These are phyloP conservation scores for Physcia stellaris DNA, from an alignment of 495 filamentous ascomycete species.

Conservation along the genomic window DNA sequence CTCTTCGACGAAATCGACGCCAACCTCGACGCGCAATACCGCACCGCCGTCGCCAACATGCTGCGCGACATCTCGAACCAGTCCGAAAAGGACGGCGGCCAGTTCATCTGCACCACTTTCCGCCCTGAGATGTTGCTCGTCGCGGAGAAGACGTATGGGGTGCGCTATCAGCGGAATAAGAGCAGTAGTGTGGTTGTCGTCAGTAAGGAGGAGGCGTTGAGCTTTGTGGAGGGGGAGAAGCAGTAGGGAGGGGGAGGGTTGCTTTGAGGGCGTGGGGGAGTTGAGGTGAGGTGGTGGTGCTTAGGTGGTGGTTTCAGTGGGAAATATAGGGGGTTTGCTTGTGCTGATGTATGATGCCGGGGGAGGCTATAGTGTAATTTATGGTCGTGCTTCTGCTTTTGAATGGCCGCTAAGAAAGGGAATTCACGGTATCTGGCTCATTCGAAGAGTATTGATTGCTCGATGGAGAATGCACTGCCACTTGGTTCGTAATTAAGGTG, in stretches of 20 bases:
- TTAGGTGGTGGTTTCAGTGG: background rate
- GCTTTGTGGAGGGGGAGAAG: constrained; percentile 78
- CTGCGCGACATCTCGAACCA: constrained; percentile 59
- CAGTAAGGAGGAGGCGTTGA: constrained; percentile 69
- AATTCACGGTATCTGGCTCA: too few relatives aligned
- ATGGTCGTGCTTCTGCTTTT: too few relatives aligned
- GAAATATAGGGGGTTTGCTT: too few relatives aligned
- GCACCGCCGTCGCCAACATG: constrained; percentile 82
- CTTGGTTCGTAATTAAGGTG: too few relatives aligned
- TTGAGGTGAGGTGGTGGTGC: too few relatives aligned
- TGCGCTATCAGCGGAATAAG: constrained; percentile 73
- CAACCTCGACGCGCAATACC: constrained; percentile 93
- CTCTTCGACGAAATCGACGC: constrained; percentile 99
- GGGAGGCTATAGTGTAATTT: too few relatives aligned
- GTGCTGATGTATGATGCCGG: too few relatives aligned
- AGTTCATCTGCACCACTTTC: constrained; percentile 93
- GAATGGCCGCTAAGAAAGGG: too few relatives aligned
- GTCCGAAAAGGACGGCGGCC: constrained; percentile 22
- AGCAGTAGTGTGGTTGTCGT: constrained; percentile 86
- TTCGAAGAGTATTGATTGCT: too few relatives aligned
- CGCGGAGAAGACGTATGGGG: constrained; percentile 95
- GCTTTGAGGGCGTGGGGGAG: background rate
- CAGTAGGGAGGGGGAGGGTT: too few relatives aligned
- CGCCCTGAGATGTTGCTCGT: constrained; percentile 90
- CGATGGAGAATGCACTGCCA: too few relatives aligned